A percentile compares a stretch with the other conserved stretches of the same genome.
These are phyloP conservation scores for Pochonia chlamydosporia DNA, from an alignment of 2,329 filamentous ascomycete species.

Conservation along the genomic window DNA sequence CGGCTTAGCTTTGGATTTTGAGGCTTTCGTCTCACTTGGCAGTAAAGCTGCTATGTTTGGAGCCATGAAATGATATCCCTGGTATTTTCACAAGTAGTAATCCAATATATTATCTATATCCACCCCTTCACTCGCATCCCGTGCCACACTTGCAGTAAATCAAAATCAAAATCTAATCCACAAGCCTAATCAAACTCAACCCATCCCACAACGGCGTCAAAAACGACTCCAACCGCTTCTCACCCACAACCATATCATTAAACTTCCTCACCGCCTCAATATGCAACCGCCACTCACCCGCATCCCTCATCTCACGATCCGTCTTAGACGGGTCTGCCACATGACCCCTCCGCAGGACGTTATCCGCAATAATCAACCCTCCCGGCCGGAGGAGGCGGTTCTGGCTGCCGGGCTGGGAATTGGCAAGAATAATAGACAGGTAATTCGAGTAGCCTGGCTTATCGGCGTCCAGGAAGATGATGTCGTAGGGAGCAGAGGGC, in stretches of 20 bases:
- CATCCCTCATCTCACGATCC: not conserved
- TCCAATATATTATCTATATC: not conserved
- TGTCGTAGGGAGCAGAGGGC: constrained; percentile 37
- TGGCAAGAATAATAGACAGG: constrained; percentile 37
- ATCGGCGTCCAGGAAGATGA: constrained; percentile 50
- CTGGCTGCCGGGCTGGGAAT: constrained; percentile 30
- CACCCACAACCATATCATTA: constrained; percentile 25
- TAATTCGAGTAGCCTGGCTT: constrained; percentile 47
- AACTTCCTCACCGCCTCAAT: constrained; percentile 27
- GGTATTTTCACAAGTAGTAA: not conserved
- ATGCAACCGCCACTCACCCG: constrained; percentile 12
- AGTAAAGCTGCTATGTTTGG: not conserved
- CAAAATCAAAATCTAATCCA: constrained; percentile 29
- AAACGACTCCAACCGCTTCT: constrained; percentile 32
- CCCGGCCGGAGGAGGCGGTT: constrained; percentile 40
- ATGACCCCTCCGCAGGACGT: constrained; percentile 42
- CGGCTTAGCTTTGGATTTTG: too few relatives aligned
- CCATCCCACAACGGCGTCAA: constrained; percentile 39
- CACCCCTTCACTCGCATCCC: too few relatives aligned
- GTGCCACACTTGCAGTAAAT: too few relatives aligned
- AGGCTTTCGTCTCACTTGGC: too few relatives aligned
- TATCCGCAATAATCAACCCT: constrained; percentile 49
- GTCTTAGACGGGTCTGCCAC: constrained; percentile 30
- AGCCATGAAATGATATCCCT: constrained; percentile 3
- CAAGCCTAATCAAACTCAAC: constrained; percentile 30